A percentile compares a stretch with the other conserved stretches of the same genome.
These are phyloP conservation scores for Annulohypoxylon nitens DNA, from an alignment of 495 filamentous ascomycete species.

Conservation along the genomic window DNA sequence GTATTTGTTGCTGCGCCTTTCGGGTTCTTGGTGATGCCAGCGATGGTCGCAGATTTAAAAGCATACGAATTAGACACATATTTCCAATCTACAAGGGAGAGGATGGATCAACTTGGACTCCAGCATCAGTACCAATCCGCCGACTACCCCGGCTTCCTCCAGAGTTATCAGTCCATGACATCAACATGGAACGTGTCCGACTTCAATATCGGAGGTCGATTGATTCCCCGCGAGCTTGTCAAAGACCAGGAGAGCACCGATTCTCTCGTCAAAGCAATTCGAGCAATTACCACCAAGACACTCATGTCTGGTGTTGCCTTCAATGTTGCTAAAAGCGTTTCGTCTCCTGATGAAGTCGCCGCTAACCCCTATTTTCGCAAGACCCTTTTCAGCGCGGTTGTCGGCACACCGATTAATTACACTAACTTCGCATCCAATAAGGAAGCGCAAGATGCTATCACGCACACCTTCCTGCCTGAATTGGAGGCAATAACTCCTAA, in stretches of 20 bases:
- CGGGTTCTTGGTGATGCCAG: slow-evolving; percentile 27
- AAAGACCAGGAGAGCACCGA: slow-evolving; percentile 22
- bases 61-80: slow-evolving; percentile 14
- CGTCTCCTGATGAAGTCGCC: slow-evolving; percentile 24
- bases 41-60: slow-evolving; percentile 19
- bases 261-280: slow-evolving; percentile 26
- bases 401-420: slow-evolving; percentile 32
- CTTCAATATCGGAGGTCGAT: slow-evolving; percentile 24
- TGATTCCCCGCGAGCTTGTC: slow-evolving; percentile 34
- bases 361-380: slow-evolving; percentile 37
- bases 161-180: slow-evolving; percentile 10
- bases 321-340: slow-evolving; percentile 19
- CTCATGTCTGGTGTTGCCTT: slow-evolving; percentile 23
- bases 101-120: slow-evolving; percentile 27
- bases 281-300: slow-evolving; percentile 21
- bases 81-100: slow-evolving; percentile 15
- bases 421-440: slow-evolving; percentile 26
- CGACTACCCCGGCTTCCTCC: slow-evolving; percentile 24
- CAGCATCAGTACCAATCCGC: slow-evolving; percentile 25
- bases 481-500: slow-evolving; percentile 22
- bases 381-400: slow-evolving; percentile 19
- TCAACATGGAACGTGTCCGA: slow-evolving; percentile 37
- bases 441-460: slow-evolving; percentile 13
- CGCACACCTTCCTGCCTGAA: slow-evolving; percentile 10
- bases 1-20: slow-evolving; percentile 30